Conservation (phyloP, 495 filamentous ascomycete genomes). For the Aspergillus kassunensis region DNA sequence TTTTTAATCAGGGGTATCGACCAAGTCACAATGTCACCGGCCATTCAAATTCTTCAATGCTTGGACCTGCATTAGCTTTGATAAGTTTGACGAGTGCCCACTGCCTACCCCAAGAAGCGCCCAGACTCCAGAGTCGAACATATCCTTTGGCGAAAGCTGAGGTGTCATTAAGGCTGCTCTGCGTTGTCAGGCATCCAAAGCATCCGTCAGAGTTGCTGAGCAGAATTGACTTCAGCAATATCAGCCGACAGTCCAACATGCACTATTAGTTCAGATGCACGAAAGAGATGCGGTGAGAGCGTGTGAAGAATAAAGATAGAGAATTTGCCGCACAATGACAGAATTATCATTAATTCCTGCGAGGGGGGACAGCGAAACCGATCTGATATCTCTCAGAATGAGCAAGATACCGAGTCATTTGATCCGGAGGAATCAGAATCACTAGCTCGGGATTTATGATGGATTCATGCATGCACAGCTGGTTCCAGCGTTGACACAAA, state of each 20-base stretch:
- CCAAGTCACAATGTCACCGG: neutral
- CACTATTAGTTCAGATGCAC: neutral
- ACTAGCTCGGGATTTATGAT: neutral
- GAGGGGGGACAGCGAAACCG: slow-evolving; percentile 3
- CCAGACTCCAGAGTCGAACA: neutral
- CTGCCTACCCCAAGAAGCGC: no score
- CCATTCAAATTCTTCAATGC: slow-evolving; percentile 1
- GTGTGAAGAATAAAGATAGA: neutral
- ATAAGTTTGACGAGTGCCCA: neutral
- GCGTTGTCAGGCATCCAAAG: neutral
- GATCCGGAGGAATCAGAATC: neutral
- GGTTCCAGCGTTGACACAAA: no score
- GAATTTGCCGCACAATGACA: neutral
- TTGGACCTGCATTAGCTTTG: slow-evolving; percentile 10
- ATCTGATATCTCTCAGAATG: no score
- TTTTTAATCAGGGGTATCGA: slow-evolving; percentile 12
- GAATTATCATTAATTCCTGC: slow-evolving; percentile 1
- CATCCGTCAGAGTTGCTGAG: neutral
- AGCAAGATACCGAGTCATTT: slow-evolving; percentile 4
- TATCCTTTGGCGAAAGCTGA: neutral
- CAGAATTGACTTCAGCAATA: neutral
- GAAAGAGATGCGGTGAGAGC: slow-evolving; percentile 15
- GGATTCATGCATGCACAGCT: neutral
- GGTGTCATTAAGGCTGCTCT: neutral
- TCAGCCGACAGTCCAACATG: neutral